Conservation (phyloP, 495 filamentous ascomycete species). For the Aspergillus heteromorphus region DNA sequence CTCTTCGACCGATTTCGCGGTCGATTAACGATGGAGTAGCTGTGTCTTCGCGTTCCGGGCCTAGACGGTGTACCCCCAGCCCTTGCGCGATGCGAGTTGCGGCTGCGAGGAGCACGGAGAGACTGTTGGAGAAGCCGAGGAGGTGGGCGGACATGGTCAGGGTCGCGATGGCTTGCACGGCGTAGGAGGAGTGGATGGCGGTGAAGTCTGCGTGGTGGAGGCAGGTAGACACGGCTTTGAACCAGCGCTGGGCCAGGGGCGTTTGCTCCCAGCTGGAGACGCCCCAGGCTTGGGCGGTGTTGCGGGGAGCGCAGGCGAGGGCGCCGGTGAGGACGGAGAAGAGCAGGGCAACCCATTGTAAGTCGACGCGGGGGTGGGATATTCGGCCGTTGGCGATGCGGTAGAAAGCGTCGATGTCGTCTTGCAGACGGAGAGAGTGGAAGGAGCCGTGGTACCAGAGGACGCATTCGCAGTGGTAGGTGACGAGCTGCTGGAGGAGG, state of each 20-base stretch:
- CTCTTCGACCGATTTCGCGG: constrained; percentile 30
- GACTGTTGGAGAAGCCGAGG: constrained; percentile 34
- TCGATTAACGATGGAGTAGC: constrained; percentile 9
- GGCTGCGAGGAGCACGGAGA: constrained; percentile 28
- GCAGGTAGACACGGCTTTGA: constrained; percentile 29
- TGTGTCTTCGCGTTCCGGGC: constrained; percentile 8
- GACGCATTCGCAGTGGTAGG: constrained; percentile 34
- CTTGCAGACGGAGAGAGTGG: constrained; percentile 25
- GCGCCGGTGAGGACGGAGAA: constrained; percentile 36
- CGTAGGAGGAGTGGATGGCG: constrained; percentile 27
- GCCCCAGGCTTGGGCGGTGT: constrained; percentile 27
- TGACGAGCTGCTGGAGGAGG: constrained; percentile 27
- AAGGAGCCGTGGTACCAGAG: constrained; percentile 38
- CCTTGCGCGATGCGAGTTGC: constrained; percentile 30
- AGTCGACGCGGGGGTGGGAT: constrained; percentile 15
- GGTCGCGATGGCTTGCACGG: constrained; percentile 34
- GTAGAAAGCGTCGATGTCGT: constrained; percentile 28
- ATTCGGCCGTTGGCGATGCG: constrained; percentile 20
- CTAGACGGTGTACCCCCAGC: constrained; percentile 22
- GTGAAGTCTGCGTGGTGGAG: constrained; percentile 34
- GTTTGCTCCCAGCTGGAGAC: constrained; percentile 27
- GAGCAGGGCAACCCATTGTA: constrained; percentile 37
- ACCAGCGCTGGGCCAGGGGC: constrained; percentile 30
- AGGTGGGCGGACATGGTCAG: constrained; percentile 39
- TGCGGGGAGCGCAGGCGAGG: constrained; percentile 30